Conservation (phyloP, 306 rosid species). For the Vigna trinervia region DNA sequence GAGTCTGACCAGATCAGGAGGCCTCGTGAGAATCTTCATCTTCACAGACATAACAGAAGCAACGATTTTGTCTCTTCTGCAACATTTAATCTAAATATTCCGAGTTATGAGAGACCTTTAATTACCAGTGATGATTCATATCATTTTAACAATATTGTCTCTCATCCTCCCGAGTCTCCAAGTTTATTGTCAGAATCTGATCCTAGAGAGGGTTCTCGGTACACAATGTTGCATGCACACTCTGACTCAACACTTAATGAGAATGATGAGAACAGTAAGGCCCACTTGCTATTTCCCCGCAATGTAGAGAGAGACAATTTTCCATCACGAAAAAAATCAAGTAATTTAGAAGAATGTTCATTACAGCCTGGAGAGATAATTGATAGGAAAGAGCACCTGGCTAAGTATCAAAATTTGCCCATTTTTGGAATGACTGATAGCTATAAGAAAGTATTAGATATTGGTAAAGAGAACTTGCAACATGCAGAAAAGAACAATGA, state of each 20-base stretch:
- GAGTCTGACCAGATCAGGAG: slow-evolving; percentile 52
- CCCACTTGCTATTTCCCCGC: slow-evolving; percentile 42
- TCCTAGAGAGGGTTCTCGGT: slow-evolving; percentile 49
- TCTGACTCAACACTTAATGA: slow-evolving; percentile 66
- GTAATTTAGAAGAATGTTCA: slow-evolving; percentile 51
- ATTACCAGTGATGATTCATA: slow-evolving; percentile 49
- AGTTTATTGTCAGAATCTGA: slow-evolving; percentile 47
- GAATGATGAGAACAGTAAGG: slow-evolving; percentile 50
- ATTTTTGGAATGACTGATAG: slow-evolving; percentile 35
- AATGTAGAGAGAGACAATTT: slow-evolving; percentile 46
- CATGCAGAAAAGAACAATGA: slow-evolving; percentile 32
- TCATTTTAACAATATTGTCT: slow-evolving; percentile 48
- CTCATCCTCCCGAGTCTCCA: slow-evolving; percentile 46
- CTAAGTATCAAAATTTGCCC: slow-evolving; percentile 45
- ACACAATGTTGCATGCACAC: slow-evolving; percentile 56
- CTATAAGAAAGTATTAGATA: slow-evolving; percentile 41
- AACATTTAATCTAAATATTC: slow-evolving; percentile 48
- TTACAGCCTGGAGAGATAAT: slow-evolving; percentile 46
- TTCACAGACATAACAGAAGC: slow-evolving; percentile 56
- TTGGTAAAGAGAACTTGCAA: slow-evolving; percentile 47
- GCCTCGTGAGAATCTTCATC: slow-evolving; percentile 44
- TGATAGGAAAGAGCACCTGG: slow-evolving; percentile 40
- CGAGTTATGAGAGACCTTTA: slow-evolving; percentile 47
- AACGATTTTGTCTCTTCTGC: slow-evolving; percentile 56
- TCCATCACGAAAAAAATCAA: slow-evolving; percentile 49